Conservation (phyloP, 257 asterid genomes). For the Solanum virginianum region DNA sequence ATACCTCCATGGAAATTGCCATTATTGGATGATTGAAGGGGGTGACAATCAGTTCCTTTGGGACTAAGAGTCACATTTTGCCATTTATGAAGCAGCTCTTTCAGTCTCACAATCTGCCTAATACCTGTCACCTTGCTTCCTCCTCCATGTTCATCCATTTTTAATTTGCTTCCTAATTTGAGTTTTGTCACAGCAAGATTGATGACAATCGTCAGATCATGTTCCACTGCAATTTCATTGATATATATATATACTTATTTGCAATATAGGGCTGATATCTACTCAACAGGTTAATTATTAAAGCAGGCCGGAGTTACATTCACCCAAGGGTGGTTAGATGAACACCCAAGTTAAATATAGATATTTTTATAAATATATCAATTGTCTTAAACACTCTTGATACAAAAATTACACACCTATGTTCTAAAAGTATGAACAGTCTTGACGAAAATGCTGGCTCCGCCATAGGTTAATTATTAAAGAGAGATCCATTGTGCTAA, state of each 20-base stretch:
- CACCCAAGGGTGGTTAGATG: too few relatives aligned
- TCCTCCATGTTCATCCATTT: slow-evolving; percentile 42
- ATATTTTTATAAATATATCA: too few relatives aligned
- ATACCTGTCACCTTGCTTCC: slow-evolving; percentile 56
- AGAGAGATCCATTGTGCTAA: neutral
- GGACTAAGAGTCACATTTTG: slow-evolving; percentile 39
- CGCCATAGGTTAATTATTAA: neutral
- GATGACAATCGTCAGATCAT: slow-evolving; percentile 7
- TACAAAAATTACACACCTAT: too few relatives aligned
- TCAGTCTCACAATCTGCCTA: slow-evolving; percentile 62
- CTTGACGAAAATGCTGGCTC: too few relatives aligned
- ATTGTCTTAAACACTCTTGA: too few relatives aligned
- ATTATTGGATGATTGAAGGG: neutral
- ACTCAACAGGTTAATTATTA: neutral
- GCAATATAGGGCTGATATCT: neutral
- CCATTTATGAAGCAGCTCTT: slow-evolving; percentile 59
- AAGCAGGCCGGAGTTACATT: too few relatives aligned
- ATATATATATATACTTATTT: neutral
- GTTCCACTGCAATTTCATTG: slow-evolving; percentile 20
- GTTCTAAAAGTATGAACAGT: too few relatives aligned
- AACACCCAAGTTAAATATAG: too few relatives aligned
- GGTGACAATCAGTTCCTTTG: neutral
- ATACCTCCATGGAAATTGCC: slow-evolving; percentile 11
- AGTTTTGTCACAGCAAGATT: too few relatives aligned
- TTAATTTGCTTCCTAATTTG: neutral